Percentiles rank a stretch among this genome's conserved stretches.
These are phyloP conservation scores for Euphorbia tirucalli DNA, from an alignment of 345 rosid species.

Conservation along the genomic window DNA sequence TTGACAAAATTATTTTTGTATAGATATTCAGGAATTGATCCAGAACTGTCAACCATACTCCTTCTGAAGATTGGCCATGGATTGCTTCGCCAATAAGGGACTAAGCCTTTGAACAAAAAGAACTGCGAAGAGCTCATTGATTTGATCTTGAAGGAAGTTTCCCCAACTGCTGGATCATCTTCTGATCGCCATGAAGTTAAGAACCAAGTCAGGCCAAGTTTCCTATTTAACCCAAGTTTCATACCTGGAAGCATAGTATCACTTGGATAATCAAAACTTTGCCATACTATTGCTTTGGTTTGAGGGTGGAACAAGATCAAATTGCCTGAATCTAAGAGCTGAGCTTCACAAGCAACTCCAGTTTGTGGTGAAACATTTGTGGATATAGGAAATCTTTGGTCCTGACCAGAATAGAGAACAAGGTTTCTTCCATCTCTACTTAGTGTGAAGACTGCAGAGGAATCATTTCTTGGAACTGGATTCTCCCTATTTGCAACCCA, in stretches of 20 bases:
- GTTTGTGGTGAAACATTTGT: background rate
- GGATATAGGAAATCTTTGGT: background rate
- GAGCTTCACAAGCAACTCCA: background rate
- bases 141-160: background rate
- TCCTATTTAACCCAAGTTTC: conserved; percentile 1
- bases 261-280: conserved; percentile 23
- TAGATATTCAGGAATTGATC: background rate
- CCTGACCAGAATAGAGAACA: background rate
- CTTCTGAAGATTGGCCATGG: too few relatives aligned
- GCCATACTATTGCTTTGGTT: conserved; percentile 5
- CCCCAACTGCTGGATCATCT: conserved; percentile 13
- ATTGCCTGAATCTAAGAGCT: conserved; percentile 11
- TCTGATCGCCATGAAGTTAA: conserved; percentile 21
- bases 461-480: conserved; percentile 13
- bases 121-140: conserved; percentile 8
- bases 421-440: conserved; percentile 4
- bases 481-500: conserved; percentile 19
- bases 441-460: conserved; percentile 6
- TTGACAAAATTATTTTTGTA: background rate
- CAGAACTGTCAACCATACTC: too few relatives aligned
- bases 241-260: background rate
- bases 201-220: background rate
- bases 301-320: background rate
- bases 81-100: conserved; percentile 1
- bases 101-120: background rate